These are phyloP conservation scores for Candida frijolesensis DNA, from an alignment of 1,139 yeast genomes.

Conservation along the genomic window DNA sequence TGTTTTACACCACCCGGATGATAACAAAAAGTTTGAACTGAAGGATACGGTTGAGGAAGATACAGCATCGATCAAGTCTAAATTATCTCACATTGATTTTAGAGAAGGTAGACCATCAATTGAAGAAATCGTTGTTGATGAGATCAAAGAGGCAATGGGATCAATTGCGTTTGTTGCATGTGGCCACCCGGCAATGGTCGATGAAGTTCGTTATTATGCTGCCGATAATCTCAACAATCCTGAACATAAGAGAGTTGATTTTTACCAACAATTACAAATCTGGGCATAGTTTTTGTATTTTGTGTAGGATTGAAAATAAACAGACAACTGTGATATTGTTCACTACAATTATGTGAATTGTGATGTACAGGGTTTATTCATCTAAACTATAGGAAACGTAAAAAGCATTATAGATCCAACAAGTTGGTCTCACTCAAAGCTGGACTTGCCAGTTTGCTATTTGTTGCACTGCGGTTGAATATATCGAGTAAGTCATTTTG, in stretches of 20 bases:
- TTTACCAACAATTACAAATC: constrained; percentile 42
- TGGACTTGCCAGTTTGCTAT: constrained; percentile 1
- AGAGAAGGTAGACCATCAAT: constrained; percentile 37
- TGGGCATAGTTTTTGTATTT: constrained; percentile 28
- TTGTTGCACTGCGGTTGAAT: constrained; percentile 3
- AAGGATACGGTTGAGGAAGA: neutral
- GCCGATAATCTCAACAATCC: constrained; percentile 27
- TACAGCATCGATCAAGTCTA: constrained; percentile 18
- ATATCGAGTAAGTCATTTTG: constrained; percentile 10
- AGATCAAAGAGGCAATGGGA: constrained; percentile 31
- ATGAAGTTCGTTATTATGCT: constrained; percentile 42
- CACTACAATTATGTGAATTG: no score
- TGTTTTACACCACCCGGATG: constrained; percentile 10
- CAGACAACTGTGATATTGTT: no score
- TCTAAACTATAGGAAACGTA: neutral
- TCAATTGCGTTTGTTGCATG: constrained; percentile 50
- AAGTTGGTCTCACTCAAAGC: constrained; percentile 11
- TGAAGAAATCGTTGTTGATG: constrained; percentile 27
- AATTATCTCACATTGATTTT: constrained; percentile 32
- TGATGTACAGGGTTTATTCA: no score
- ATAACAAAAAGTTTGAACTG: neutral
- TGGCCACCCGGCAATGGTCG: constrained; percentile 58
- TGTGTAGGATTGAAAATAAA: no score
- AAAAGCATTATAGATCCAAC: constrained; percentile 13
- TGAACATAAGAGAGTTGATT: constrained; percentile 34